Percentiles rank a stretch among this genome's conserved stretches.
phyloP scores from a whole-genome alignment of 106 monocot genomes.

The Narthecium ossifragum region DNA sequence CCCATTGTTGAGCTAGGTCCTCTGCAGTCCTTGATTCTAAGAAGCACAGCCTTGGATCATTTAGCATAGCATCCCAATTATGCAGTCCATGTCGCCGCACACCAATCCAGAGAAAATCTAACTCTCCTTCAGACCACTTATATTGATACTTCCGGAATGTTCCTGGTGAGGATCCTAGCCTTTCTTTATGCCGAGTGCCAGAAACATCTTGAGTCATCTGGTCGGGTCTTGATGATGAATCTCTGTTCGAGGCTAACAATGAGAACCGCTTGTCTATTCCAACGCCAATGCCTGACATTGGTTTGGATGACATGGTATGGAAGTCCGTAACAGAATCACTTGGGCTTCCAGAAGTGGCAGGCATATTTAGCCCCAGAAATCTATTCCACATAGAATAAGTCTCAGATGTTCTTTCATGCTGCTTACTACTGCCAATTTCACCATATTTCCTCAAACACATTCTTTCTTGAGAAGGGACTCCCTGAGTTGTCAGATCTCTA shows the following conservation, averaged over 20 bases:
- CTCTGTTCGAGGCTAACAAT: too few relatives aligned
- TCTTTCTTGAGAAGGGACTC: slow-evolving; percentile 7
- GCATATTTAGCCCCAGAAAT: slow-evolving; percentile 16
- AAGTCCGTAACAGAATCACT: slow-evolving; percentile 5
- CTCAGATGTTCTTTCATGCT: not conserved
- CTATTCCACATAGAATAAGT: slow-evolving; percentile 15
- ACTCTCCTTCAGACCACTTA: slow-evolving; percentile 84
- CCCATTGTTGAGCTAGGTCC: slow-evolving; percentile 73
- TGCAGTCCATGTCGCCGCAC: slow-evolving; percentile 78
- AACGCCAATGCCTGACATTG: slow-evolving; percentile 2
- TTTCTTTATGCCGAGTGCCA: slow-evolving; percentile 17
- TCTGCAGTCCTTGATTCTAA: slow-evolving; percentile 35
- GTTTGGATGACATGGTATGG: not conserved
- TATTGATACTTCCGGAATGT: slow-evolving; percentile 17
- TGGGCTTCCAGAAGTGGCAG: slow-evolving; percentile 8
- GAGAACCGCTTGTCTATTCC: too few relatives aligned
- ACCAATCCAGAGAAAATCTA: slow-evolving; percentile 96
- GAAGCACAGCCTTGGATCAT: slow-evolving; percentile 57
- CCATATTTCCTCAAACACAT: slow-evolving; percentile 3
- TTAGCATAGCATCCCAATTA: slow-evolving; percentile 74
- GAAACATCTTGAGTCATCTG: slow-evolving; percentile 18
- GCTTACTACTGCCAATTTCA: slow-evolving; percentile 9
- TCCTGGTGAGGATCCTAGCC: slow-evolving; percentile 13
- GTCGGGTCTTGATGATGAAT: slow-evolving; percentile 15
- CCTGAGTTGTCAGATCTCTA: slow-evolving; percentile 12